phyloP scores from a whole-genome alignment of 1,284 basidiomycete genomes.

The Moesziomyces aphidis region DNA sequence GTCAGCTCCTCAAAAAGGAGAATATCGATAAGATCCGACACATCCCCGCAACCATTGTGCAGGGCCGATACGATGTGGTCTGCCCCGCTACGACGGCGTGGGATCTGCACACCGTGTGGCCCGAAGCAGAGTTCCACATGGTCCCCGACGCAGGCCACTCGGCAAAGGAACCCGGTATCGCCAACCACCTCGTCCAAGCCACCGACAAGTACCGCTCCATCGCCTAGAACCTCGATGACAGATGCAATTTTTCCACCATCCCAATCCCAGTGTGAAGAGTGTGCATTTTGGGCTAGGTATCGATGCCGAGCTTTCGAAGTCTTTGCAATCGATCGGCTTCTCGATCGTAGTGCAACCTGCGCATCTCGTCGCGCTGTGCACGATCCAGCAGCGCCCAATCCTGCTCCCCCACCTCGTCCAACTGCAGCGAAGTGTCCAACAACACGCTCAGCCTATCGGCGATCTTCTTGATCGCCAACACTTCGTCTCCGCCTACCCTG shows the following conservation, averaged over 20 bases:
- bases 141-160: slow-evolving; percentile 94
- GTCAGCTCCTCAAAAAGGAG: slow-evolving; percentile 84
- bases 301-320: slow-evolving; percentile 52
- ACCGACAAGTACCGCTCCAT: slow-evolving; percentile 61
- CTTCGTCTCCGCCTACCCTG: slow-evolving; percentile 59
- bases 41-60: slow-evolving; percentile 80
- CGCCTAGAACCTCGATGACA: slow-evolving; percentile 1
- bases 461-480: slow-evolving; percentile 54
- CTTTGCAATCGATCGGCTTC: slow-evolving; percentile 50
- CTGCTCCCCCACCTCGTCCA: slow-evolving; percentile 44
- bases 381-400: slow-evolving; percentile 26
- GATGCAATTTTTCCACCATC: background rate
- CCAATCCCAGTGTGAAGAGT: background rate
- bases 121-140: slow-evolving; percentile 68
- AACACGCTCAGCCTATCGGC: slow-evolving; percentile 57
- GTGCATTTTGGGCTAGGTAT: slow-evolving; percentile 15
- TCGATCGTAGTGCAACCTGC: slow-evolving; percentile 34
- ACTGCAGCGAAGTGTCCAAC: slow-evolving; percentile 35
- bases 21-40: slow-evolving; percentile 84
- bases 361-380: slow-evolving; percentile 41
- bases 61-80: slow-evolving; percentile 74
- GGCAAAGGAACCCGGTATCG: slow-evolving; percentile 80
- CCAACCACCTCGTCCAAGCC: slow-evolving; percentile 79
- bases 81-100: slow-evolving; percentile 70
- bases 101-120: slow-evolving; percentile 61